Base-by-base conservation (phyloP, 768 basidiomycete genomes). In the Phanerodontia chrysosporium region DNA sequence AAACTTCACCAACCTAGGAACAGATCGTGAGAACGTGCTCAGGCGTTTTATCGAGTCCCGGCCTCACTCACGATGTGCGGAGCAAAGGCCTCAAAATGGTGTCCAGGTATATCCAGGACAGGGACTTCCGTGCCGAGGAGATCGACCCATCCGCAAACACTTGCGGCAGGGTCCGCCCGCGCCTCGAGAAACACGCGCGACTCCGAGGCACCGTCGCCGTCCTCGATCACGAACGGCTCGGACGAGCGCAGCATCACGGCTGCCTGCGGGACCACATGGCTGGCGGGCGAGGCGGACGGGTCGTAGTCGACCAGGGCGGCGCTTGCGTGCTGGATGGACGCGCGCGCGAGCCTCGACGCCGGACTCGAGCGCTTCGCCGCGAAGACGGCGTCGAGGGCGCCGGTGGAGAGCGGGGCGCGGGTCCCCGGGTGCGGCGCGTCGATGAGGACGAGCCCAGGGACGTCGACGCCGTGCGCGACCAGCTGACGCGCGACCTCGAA, bases 41-140 rank as follows among this genome's bases (percentile, higher is more conserved):
- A n/a, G n/a, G n/a, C n/a, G n/a, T n/a, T n/a, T n/a, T n/a, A n/a
- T n/a, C n/a, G n/a, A n/a, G n/a, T n/a, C n/a, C n/a, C n/a, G n/a
- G n/a, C n/a, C n/a, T n/a, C 7, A 69, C 81, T 64, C 58, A 89
- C 88, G 65, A 85, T 79, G 9, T 62, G 59, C 9, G 69, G 59
- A 48, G 78, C 73, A 66, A 90, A 89, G 0, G 80, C 74, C 62
- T 79, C 69, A 60, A 89, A 89, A 62, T 90, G 88, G 67, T 89
- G 70, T 0, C 88, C 88, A 0, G 86, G 83, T 3, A 89, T 81
- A 60, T 84, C 80, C 44, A 82, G 66, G 1, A 80, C 72, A 39
- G 76, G 73, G 0, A 87, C 58, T 6, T 66, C 29, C 9, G 49
- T 58, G 3, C 73, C 74, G 0, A 77, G 69, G 9, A 84, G 61